Evolutionary conservation across 2,329 filamentous ascomycete genomes (phyloP).

Genomic region (Fusarium ambrosium): DNA sequence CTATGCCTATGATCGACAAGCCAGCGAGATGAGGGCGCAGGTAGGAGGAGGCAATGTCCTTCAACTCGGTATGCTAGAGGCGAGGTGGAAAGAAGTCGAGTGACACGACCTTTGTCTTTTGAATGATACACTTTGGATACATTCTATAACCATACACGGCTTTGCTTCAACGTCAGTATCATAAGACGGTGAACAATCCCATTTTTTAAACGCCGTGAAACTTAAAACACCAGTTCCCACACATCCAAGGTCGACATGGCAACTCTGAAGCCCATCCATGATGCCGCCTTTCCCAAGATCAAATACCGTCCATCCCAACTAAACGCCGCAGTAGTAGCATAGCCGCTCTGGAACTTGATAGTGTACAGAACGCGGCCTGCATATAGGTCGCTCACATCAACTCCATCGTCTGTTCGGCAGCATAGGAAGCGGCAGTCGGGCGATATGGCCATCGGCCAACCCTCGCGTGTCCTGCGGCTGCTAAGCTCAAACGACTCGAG

Average conservation of each 20-base stretch:
- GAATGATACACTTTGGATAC: neutral
- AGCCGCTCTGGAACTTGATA: constrained; percentile 46
- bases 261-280: constrained; percentile 39
- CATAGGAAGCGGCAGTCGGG: constrained; percentile 52
- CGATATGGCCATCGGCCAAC: constrained; percentile 55
- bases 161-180: neutral
- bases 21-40: constrained; percentile 34
- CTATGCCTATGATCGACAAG: constrained; percentile 50
- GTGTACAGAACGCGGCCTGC: constrained; percentile 53
- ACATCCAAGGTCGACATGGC: constrained; percentile 47
- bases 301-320: constrained; percentile 47
- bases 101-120: constrained; percentile 23
- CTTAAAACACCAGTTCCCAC: constrained; percentile 47
- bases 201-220: constrained; percentile 24
- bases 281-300: constrained; percentile 49
- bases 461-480: constrained; percentile 48
- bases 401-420: constrained; percentile 53
- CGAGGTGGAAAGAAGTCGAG: constrained; percentile 54
- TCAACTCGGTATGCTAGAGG: constrained; percentile 49
- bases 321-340: constrained; percentile 52
- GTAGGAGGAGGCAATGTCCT: constrained; percentile 22
- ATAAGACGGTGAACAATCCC: neutral
- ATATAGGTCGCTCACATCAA: constrained; percentile 52
- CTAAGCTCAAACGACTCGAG: constrained; percentile 52
- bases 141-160: neutral